phyloP scores from a whole-genome alignment of 805 yeast species.

The Lachancea sp. region DNA sequence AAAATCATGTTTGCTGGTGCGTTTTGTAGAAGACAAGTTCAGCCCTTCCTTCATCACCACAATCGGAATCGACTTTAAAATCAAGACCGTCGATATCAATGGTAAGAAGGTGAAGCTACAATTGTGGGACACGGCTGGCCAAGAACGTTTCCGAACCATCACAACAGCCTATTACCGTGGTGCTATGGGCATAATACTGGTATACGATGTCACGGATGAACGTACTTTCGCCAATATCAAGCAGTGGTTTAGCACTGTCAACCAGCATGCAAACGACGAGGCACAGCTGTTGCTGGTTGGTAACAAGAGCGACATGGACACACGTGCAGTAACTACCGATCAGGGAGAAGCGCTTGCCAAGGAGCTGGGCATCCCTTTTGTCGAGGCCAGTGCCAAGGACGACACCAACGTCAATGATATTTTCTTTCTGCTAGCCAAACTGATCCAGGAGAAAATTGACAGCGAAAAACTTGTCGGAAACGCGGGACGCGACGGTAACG shows the following conservation, averaged over 20 bases:
- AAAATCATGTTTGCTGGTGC: constrained; percentile 79
- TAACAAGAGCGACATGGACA: constrained; percentile 87
- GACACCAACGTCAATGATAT: constrained; percentile 88
- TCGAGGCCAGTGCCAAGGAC: constrained; percentile 95
- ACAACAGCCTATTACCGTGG: constrained; percentile 91
- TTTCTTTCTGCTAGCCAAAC: constrained; percentile 79
- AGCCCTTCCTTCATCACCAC: constrained; percentile 96
- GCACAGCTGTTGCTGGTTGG: constrained; percentile 93
- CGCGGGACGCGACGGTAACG: constrained; percentile 42
- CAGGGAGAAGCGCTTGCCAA: constrained; percentile 87
- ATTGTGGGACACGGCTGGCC: constrained; percentile 98
- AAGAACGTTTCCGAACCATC: constrained; percentile 89
- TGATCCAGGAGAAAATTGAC: constrained; percentile 73
- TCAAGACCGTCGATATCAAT: constrained; percentile 88
- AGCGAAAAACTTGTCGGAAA: constrained; percentile 47
- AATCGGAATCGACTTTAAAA: constrained; percentile 96
- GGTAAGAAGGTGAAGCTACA: constrained; percentile 92
- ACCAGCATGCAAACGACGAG: constrained; percentile 94
- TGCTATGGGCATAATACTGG: constrained; percentile 80
- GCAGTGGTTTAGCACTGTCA: constrained; percentile 92
- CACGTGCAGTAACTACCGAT: constrained; percentile 80
- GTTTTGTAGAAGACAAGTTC: constrained; percentile 95
- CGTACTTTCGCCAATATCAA: constrained; percentile 88
- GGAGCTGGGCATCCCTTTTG: constrained; percentile 80
- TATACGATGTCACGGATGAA: constrained; percentile 81